These are phyloP conservation scores for Hypomyces perniciosus DNA, from an alignment of 2,329 filamentous ascomycete genomes.

Conservation along the genomic window DNA sequence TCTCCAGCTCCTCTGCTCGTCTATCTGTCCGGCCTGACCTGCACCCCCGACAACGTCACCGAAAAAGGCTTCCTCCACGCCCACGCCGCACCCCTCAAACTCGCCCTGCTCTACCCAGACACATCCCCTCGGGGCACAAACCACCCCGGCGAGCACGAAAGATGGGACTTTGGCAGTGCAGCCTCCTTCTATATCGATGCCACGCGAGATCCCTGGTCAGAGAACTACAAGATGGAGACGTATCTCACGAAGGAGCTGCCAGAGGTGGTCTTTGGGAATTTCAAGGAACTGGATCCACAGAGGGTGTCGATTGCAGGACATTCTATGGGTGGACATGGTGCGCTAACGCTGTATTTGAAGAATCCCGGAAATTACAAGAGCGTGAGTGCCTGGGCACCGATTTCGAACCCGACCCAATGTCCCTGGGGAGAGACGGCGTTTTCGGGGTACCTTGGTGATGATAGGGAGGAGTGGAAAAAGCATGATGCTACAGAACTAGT, in stretches of 20 bases:
- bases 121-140: constrained; percentile 82
- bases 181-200: constrained; percentile 96
- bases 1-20: constrained; percentile 71
- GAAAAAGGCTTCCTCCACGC: constrained; percentile 90
- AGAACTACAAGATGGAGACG: constrained; percentile 88
- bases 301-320: constrained; percentile 85
- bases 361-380: constrained; percentile 86
- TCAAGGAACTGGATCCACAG: constrained; percentile 60
- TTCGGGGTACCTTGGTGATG: constrained; percentile 75
- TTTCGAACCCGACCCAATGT: constrained; percentile 76
- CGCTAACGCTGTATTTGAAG: constrained; percentile 84
- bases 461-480: constrained; percentile 72
- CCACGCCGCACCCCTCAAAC: constrained; percentile 68
- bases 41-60: constrained; percentile 80
- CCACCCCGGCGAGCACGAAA: constrained; percentile 77
- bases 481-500: constrained; percentile 92
- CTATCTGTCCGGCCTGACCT: constrained; percentile 91
- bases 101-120: constrained; percentile 93
- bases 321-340: constrained; percentile 96
- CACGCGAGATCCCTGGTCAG: constrained; percentile 63
- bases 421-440: constrained; percentile 98
- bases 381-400: constrained; percentile 85
- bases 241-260: constrained; percentile 92
- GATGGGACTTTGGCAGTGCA: constrained; percentile 85
- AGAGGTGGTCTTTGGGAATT: constrained; percentile 63